phyloP scores from a whole-genome alignment of 2,329 filamentous ascomycete species.

The Paecilomyces sp. region DNA sequence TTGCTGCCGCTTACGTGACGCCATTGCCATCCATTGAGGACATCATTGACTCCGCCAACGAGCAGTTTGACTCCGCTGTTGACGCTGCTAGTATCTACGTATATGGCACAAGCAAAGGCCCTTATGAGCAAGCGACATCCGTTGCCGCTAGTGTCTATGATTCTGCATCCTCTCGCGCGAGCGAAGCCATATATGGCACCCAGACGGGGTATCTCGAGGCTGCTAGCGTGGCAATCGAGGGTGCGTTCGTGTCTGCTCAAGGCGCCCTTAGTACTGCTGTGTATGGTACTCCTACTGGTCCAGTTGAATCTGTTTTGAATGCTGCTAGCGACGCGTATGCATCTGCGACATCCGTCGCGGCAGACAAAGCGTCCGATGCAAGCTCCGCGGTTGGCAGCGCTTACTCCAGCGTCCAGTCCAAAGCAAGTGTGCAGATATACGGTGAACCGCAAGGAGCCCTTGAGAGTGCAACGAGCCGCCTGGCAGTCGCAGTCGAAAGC shows the following conservation, averaged over 20 bases:
- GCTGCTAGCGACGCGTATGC: too few relatives aligned
- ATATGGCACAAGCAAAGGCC: constrained; percentile 51
- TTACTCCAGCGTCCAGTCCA: too few relatives aligned
- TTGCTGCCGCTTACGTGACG: constrained; percentile 34
- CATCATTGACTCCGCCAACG: constrained; percentile 50
- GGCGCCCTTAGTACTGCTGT: constrained; percentile 50
- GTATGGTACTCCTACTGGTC: constrained; percentile 34
- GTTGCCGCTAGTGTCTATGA: constrained; percentile 48
- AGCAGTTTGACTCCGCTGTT: constrained; percentile 52
- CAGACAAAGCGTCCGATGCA: constrained; percentile 23
- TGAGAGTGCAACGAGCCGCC: constrained; percentile 23
- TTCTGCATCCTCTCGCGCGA: constrained; percentile 38
- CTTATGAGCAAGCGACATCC: constrained; percentile 47
- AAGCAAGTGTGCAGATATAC: too few relatives aligned
- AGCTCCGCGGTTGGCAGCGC: too few relatives aligned
- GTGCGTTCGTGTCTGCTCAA: constrained; percentile 50
- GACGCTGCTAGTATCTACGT: constrained; percentile 51
- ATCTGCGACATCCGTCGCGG: constrained; percentile 40
- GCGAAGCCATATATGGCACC: too few relatives aligned
- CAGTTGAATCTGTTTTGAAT: too few relatives aligned
- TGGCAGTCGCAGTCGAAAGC: constrained; percentile 26
- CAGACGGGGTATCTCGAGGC: too few relatives aligned
- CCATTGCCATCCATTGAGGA: constrained; percentile 52
- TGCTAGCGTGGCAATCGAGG: constrained; percentile 27
- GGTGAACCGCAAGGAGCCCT: constrained; percentile 11